Base-by-base conservation (phyloP, 2,329 filamentous ascomycete species). In the Pestalotiopsis sp. region DNA sequence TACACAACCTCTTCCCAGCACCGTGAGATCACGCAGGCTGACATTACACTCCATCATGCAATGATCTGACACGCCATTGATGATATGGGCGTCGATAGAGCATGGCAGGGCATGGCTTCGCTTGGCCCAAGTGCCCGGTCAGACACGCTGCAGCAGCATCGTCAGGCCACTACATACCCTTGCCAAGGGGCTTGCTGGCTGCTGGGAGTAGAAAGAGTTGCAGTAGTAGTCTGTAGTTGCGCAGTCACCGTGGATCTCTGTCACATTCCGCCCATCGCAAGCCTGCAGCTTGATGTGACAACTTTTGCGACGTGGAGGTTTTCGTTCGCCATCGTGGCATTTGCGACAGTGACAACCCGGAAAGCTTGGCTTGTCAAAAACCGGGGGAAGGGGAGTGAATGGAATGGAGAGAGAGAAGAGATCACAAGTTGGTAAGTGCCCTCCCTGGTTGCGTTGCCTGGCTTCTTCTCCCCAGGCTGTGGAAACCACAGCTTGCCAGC, bases 41-140 rank as follows among this genome's bases (percentile, higher is more conserved):
- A 62, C 59, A 62, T 62, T 62, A 39, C 59, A 36, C 59, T 38
- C 59, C 59, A 62, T 62, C 31, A 62, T 62, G 59, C 59, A 62
- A 62, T 62, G 59, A 39, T 62, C 59, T 41, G 59, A 62, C 59
- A 36, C 59, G 59, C 31, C 23, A 59, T 59, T 59, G 27, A 62
- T 17, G 31, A 62, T 20, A 25, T 36, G 27, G 59, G 25, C 59
- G 31, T 36, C 27, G 38, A 62, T 62, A 62, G 25, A 39, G n/a
- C n/a, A 39, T 62, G 25, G n/a, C n/a, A 36, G 38, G 31, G 31
- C 31, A 36, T 36, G 31, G 31, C 31, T 36, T 62, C 27, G 27
- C 31, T 39, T 62, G 59, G 59, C 31, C 59, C 59, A 39, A 39
- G 59, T 62, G 59, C 31, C 59, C 59, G 59, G 59, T 62, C 59